Evolutionary conservation across 208 protist genomes (phyloP).

Genomic region (Spironucleus salmonicida): DNA sequence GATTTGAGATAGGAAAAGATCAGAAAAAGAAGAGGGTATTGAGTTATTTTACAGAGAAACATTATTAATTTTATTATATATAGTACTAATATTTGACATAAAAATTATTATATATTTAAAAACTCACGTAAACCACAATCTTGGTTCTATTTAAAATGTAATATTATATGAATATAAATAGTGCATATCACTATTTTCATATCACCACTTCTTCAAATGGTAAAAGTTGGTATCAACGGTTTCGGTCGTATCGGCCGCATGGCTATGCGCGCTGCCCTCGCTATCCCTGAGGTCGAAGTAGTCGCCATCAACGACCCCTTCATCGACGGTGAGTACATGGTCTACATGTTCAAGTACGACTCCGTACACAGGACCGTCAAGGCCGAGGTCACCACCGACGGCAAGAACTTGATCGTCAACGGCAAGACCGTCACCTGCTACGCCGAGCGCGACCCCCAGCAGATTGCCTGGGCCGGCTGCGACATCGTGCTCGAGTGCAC

Average conservation of each 20-base stretch:
- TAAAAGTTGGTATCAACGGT: constrained; percentile 58
- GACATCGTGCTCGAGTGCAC: constrained; percentile 94
- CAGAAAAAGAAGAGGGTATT: too few relatives aligned
- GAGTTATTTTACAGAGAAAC: too few relatives aligned
- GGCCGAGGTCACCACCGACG: constrained; percentile 45
- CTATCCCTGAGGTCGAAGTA: not conserved
- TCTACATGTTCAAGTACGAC: constrained; percentile 74
- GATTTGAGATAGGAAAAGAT: not conserved
- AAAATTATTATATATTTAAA: too few relatives aligned
- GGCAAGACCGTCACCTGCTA: constrained; percentile 44
- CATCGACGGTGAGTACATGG: constrained; percentile 70
- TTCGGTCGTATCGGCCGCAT: constrained; percentile 78
- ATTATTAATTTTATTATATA: too few relatives aligned
- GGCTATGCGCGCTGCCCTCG: constrained; percentile 58
- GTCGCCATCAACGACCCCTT: constrained; percentile 75
- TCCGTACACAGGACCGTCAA: constrained; percentile 74
- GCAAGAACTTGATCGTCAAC: constrained; percentile 50
- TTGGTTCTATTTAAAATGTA: too few relatives aligned
- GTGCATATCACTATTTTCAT: too few relatives aligned
- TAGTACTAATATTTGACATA: too few relatives aligned
- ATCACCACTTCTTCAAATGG: too few relatives aligned
- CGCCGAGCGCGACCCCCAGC: not conserved
- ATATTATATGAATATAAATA: too few relatives aligned
- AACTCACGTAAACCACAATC: too few relatives aligned
- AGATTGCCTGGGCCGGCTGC: constrained; percentile 45